Evolutionary conservation across 148 eudicot genomes (phyloP).

Genomic region (Bassia scoparia): DNA sequence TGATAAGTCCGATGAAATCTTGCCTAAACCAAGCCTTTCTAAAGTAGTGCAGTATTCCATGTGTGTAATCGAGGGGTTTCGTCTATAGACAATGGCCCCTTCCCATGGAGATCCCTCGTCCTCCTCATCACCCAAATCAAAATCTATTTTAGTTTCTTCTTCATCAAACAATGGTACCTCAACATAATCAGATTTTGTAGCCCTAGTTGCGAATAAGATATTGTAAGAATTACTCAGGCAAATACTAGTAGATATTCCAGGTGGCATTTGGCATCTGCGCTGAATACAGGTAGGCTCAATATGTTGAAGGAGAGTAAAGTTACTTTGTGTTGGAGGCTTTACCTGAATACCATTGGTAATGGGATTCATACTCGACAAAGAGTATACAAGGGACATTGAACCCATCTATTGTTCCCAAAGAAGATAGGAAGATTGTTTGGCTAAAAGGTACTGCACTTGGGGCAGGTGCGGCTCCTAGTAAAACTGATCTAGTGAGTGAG

Average conservation of each 20-base stretch:
- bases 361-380: conserved; percentile 25
- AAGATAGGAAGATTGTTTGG: not conserved
- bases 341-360: not conserved
- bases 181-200: conserved; percentile 7
- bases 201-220: conserved; percentile 16
- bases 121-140: conserved; percentile 34
- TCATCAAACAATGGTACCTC: conserved; percentile 25
- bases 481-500: not conserved
- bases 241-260: not conserved
- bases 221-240: not conserved
- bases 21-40: conserved; percentile 74
- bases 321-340: conserved; percentile 10
- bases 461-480: not conserved
- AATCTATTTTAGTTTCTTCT: conserved; percentile 22
- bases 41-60: conserved; percentile 80
- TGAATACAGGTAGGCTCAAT: not conserved
- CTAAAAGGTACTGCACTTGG: not conserved
- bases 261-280: not conserved
- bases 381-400: conserved; percentile 27
- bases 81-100: conserved; percentile 71
- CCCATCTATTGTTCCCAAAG: not conserved
- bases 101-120: conserved; percentile 76
- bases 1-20: conserved; percentile 60
- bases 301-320: not conserved
- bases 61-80: conserved; percentile 64